These are phyloP conservation scores for Thoreauomyces humboldtii DNA, from an alignment of 192 early-diverging fungal species.

Conservation along the genomic window DNA sequence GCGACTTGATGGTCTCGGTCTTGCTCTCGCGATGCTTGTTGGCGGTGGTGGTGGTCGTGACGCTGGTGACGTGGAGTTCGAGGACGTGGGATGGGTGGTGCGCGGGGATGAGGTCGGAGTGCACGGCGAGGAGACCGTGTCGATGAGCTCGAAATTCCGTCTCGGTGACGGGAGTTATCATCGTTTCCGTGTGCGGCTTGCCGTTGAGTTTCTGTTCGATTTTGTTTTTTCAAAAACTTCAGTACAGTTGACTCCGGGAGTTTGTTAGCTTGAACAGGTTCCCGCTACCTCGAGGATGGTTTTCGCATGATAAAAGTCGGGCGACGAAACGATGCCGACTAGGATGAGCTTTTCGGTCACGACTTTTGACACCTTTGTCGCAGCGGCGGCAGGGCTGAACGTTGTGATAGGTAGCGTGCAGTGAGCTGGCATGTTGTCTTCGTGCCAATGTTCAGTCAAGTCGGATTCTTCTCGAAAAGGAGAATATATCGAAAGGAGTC, in stretches of 20 bases:
- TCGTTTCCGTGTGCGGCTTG: not conserved
- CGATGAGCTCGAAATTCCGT: too few species aligned
- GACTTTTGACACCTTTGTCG: not conserved
- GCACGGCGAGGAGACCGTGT: too few species aligned
- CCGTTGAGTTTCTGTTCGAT: not conserved
- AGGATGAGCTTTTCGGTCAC: not conserved
- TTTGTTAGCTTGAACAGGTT: not conserved
- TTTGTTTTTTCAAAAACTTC: not conserved
- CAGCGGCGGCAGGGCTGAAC: conserved; percentile 2
- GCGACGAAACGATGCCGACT: not conserved
- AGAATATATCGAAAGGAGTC: too few species aligned
- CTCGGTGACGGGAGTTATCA: too few species aligned
- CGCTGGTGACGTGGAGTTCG: too few species aligned
- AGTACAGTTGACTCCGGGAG: too few species aligned
- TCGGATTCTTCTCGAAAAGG: too few species aligned
- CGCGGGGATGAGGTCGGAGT: too few species aligned
- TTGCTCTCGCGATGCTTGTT: too few species aligned
- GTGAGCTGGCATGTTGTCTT: not conserved
- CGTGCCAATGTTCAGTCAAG: too few species aligned
- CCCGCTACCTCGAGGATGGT: not conserved
- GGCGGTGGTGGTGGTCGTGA: too few species aligned
- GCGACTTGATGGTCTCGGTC: not conserved
- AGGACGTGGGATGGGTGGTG: too few species aligned
- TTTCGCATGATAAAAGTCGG: not conserved
- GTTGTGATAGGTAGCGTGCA: not conserved